A percentile compares a stretch with the other conserved stretches of the same genome.
Conservation (phyloP, 2,329 filamentous ascomycete species). For the Fusarium citri region DNA sequence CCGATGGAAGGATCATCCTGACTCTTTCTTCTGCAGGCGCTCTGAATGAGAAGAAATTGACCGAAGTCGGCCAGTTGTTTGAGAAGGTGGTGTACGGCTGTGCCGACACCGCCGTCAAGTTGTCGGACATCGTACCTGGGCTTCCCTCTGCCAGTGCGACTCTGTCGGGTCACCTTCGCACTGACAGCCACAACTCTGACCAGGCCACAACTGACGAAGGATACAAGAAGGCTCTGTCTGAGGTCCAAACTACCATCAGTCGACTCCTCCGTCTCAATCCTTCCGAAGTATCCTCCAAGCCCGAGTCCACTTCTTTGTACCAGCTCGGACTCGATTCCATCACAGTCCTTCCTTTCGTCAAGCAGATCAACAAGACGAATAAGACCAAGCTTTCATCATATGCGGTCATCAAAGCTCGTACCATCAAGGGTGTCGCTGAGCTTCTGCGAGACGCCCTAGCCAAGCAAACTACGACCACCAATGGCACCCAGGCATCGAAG, state of each 20-base stretch:
- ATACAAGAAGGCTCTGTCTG: not conserved
- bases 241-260: not conserved
- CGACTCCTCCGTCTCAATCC: not conserved
- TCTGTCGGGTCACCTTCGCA: accelerated
- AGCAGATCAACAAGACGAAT: conserved; percentile 11
- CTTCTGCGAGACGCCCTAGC: not conserved
- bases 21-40: conserved; percentile 5
- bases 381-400: conserved; percentile 14
- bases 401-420: conserved; percentile 17
- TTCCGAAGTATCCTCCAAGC: not conserved
- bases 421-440: not conserved
- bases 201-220: not conserved
- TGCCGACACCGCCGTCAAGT: not conserved
- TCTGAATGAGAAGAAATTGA: not conserved
- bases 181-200: accelerated
- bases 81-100: conserved; percentile 11
- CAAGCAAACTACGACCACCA: accelerated
- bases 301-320: conserved; percentile 12
- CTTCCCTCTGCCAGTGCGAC: not conserved
- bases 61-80: not conserved
- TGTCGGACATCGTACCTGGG: not conserved
- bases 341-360: conserved; percentile 19
- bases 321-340: conserved; percentile 25
- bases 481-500: accelerated
- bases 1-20: conserved; percentile 7